phyloP scores from a whole-genome alignment of 2,329 filamentous ascomycete species.

The Mariannaea sp. region DNA sequence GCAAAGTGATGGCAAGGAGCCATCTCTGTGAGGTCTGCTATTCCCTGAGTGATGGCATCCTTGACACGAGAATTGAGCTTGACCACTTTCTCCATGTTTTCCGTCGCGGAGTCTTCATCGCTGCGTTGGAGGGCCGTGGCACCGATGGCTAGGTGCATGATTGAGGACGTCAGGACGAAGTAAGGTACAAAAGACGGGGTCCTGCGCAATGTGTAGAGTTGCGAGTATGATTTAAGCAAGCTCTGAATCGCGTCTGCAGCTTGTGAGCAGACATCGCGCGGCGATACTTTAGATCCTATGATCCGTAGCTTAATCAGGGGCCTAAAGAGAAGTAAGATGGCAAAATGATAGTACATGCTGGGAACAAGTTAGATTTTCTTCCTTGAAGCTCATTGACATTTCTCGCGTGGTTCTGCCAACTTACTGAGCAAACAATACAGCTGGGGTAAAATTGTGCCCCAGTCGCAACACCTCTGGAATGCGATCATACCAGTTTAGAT shows the following conservation, averaged over 20 bases:
- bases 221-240: slow-evolving; percentile 60
- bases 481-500: slow-evolving; percentile 71
- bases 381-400: background rate
- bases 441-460: slow-evolving; percentile 72
- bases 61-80: slow-evolving; percentile 48
- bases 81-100: slow-evolving; percentile 42
- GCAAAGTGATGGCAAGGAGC: slow-evolving; percentile 64
- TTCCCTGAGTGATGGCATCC: slow-evolving; percentile 57
- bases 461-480: slow-evolving; percentile 68
- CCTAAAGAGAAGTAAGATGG: slow-evolving; percentile 74
- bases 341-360: slow-evolving; percentile 73
- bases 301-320: slow-evolving; percentile 70
- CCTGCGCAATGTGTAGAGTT: slow-evolving; percentile 61
- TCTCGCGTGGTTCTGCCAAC: slow-evolving; percentile 37
- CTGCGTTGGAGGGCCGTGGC: slow-evolving; percentile 41
- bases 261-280: slow-evolving; percentile 68
- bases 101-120: slow-evolving; percentile 22
- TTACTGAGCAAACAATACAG: slow-evolving; percentile 76
- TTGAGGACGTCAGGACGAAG: slow-evolving; percentile 64
- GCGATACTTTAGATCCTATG: slow-evolving; percentile 65
- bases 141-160: slow-evolving; percentile 63
- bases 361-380: slow-evolving; percentile 7
- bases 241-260: slow-evolving; percentile 64
- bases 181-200: slow-evolving; percentile 66
- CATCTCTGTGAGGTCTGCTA: slow-evolving; percentile 65